These are phyloP conservation scores for Rhypophila decipiens DNA, from an alignment of 495 filamentous ascomycete genomes.

Conservation along the genomic window DNA sequence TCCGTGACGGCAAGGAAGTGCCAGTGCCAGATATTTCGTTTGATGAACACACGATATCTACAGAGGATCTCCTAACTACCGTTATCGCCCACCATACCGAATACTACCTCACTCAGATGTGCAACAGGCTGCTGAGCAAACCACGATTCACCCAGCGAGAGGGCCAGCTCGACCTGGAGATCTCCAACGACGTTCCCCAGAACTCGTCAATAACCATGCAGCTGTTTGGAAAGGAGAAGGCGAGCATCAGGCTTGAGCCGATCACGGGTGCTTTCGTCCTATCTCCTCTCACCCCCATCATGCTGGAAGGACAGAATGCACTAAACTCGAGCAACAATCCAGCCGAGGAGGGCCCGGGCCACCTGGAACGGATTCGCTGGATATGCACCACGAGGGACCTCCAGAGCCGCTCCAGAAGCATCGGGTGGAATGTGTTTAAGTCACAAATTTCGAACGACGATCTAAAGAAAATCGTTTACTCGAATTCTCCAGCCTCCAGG, in stretches of 20 bases:
- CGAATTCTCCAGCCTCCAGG: constrained; percentile 22
- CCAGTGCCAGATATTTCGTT: constrained; percentile 58
- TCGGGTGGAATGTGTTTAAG: constrained; percentile 55
- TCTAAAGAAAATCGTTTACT: constrained; percentile 51
- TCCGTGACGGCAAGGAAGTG: constrained; percentile 70
- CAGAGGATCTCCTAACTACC: constrained; percentile 63
- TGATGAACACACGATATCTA: constrained; percentile 58
- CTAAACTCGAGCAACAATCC: constrained; percentile 49
- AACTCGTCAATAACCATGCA: constrained; percentile 64
- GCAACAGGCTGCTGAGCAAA: constrained; percentile 47
- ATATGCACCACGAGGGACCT: constrained; percentile 56
- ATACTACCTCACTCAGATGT: constrained; percentile 56
- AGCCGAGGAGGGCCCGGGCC: constrained; percentile 45
- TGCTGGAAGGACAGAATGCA: constrained; percentile 36
- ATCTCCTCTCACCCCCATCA: constrained; percentile 35
- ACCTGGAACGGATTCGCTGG: constrained; percentile 54
- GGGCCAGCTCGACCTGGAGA: constrained; percentile 47
- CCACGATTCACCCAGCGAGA: constrained; percentile 52
- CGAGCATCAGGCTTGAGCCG: constrained; percentile 62
- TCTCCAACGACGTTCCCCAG: constrained; percentile 53
- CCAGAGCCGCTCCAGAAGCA: constrained; percentile 48
- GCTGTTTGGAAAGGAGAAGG: constrained; percentile 49
- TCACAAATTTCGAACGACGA: constrained; percentile 51
- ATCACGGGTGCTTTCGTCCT: constrained; percentile 54
- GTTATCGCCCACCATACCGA: constrained; percentile 70